Evolutionary conservation across 1,139 yeast species (phyloP).

Genomic region (Kurtzmaniella quercitrusa): DNA sequence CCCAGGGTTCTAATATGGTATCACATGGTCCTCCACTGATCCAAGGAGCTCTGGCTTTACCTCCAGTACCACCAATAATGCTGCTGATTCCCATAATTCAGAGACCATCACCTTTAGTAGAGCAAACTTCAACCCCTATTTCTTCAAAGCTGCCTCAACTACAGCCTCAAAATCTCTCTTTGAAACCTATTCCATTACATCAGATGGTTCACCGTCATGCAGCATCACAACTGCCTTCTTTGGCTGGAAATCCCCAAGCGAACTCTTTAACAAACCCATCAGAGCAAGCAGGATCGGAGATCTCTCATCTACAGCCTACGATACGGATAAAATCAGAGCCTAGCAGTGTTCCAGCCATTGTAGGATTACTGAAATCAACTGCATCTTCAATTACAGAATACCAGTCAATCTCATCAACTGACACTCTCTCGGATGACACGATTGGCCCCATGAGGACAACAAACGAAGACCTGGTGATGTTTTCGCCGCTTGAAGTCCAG

Average conservation of each 20-base stretch:
- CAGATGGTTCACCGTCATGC: not conserved
- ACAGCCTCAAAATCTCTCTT: not conserved
- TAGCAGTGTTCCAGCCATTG: not conserved
- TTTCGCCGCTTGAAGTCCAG: not conserved
- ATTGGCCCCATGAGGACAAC: not conserved
- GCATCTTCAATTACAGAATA: not conserved
- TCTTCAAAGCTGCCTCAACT: not conserved
- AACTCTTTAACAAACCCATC: too few relatives aligned
- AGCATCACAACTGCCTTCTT: too few relatives aligned
- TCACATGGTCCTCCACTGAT: not conserved
- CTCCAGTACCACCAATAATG: not conserved
- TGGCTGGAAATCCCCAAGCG: too few relatives aligned
- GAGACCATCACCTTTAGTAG: not conserved
- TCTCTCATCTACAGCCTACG: not conserved
- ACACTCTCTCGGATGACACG: not conserved
- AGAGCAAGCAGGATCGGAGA: not conserved
- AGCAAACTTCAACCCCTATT: not conserved
- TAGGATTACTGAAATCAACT: not conserved
- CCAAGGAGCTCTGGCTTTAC: not conserved
- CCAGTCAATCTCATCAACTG: not conserved
- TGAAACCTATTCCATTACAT: not conserved
- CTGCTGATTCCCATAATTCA: not conserved
- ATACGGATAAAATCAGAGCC: not conserved
- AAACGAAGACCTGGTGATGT: not conserved
- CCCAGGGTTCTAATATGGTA: not conserved